Evolutionary conservation across 495 filamentous ascomycete genomes (phyloP), one percentile per base, ranked within the genome.

Genomic region (Talaromyces stipitatus): DNA sequence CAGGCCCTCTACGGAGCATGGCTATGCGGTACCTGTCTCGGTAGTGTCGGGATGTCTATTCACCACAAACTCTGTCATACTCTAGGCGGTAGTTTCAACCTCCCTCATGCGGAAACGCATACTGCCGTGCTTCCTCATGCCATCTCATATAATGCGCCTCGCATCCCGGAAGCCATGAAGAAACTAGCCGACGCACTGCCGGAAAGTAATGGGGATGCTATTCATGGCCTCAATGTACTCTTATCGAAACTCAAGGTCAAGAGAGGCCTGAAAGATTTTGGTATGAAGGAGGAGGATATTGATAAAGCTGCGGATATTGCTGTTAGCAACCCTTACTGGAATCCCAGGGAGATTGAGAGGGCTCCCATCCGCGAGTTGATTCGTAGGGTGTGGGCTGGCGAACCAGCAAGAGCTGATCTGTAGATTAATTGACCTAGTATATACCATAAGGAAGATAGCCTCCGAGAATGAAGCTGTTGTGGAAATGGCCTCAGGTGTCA

Each of bases 31-130:
- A 76, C 72, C 18, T 86, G 83, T 58, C 72, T 86, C 0, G 84
- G 85, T 16, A 79, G 75, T 61, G 84, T 87, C 8, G 84, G 83
- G 30, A 87, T 88, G 85, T 77, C 82, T 14, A 77, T 89, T 16
- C 85, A 88, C 64, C 85, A 87, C 65, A 88, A 88, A 63, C 78
- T 88, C 11, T 87, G 83, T 69, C 85, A 88, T 65, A 82, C 81
- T 0, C 73, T 87, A 11, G 85, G 85, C 14, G 85, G 85, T 2
- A 82, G 78, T 62, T 87, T 89, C 70, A 84, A 83, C 56, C 78
- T 89, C 7, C 84, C 85, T 1, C 85, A 89, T 54, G 82, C 85
- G 3, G 83, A 88, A 62, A 87, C 84, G 0, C 85, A 89, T 65
- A 86, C 83, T 0, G 83, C 85, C 27, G 79, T 88, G 0, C 68